Evolutionary conservation across 805 yeast genomes (phyloP).

Genomic region (Candida methanosorbosa): DNA sequence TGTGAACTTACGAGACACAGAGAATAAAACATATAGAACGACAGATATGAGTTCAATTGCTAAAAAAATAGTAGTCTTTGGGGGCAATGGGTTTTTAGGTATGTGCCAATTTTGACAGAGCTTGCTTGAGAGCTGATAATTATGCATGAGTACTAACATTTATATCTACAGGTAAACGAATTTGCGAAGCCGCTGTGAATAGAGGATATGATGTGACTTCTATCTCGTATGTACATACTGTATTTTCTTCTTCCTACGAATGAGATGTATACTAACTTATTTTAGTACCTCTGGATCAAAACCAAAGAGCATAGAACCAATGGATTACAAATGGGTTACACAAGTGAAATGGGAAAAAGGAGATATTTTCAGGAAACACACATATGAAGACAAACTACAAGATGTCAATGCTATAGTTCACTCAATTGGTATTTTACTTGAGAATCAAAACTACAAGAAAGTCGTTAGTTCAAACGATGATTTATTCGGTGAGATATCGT

Average conservation of each 20-base stretch:
- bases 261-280: not conserved
- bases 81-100: slow-evolving; percentile 80
- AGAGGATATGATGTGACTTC: slow-evolving; percentile 63
- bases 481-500: slow-evolving; percentile 26
- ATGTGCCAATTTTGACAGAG: slow-evolving; percentile 6
- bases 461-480: slow-evolving; percentile 27
- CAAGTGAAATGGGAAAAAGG: slow-evolving; percentile 61
- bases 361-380: slow-evolving; percentile 55
- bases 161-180: slow-evolving; percentile 39
- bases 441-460: slow-evolving; percentile 59
- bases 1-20: no score
- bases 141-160: no score
- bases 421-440: slow-evolving; percentile 69
- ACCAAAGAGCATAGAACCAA: slow-evolving; percentile 26
- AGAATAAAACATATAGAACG: no score
- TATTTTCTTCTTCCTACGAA: no score
- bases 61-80: slow-evolving; percentile 50
- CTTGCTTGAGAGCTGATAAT: no score
- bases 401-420: slow-evolving; percentile 68
- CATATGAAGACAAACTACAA: slow-evolving; percentile 39
- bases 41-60: no score
- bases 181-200: slow-evolving; percentile 59
- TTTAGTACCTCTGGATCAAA: slow-evolving; percentile 41
- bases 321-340: slow-evolving; percentile 37
- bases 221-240: slow-evolving; percentile 32